phyloP scores from a whole-genome alignment of 2,329 filamentous ascomycete genomes.

The Clarireedia paspali region DNA sequence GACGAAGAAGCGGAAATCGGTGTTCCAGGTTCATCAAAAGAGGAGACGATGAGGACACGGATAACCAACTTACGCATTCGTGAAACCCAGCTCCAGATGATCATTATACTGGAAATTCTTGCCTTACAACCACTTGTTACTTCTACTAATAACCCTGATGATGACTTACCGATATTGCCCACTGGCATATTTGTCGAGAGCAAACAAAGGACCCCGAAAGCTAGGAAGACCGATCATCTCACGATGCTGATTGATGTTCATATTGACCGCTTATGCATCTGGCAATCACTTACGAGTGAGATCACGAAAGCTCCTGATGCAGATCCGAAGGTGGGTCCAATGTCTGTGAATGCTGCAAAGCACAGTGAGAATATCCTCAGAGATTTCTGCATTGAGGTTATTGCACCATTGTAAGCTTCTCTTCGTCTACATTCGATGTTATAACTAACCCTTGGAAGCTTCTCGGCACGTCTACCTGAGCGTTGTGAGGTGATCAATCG shows the following conservation, averaged over 20 bases:
- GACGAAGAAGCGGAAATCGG: slow-evolving; percentile 43
- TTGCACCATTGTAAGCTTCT: slow-evolving; percentile 63
- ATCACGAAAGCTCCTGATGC: slow-evolving; percentile 35
- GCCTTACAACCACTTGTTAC: slow-evolving; percentile 53
- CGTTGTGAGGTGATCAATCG: slow-evolving; percentile 63
- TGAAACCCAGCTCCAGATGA: slow-evolving; percentile 75
- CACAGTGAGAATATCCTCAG: slow-evolving; percentile 51
- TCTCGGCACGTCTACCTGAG: slow-evolving; percentile 66
- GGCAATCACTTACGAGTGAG: slow-evolving; percentile 67
- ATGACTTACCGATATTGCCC: slow-evolving; percentile 24
- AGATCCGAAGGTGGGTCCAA: slow-evolving; percentile 31
- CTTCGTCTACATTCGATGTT: slow-evolving; percentile 7
- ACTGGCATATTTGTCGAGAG: slow-evolving; percentile 9
- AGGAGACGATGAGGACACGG: slow-evolving; percentile 49
- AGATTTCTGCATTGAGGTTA: slow-evolving; percentile 74
- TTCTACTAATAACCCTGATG: slow-evolving; percentile 28
- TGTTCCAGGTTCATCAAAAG: slow-evolving; percentile 35
- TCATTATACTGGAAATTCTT: slow-evolving; percentile 69
- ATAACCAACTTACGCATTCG: slow-evolving; percentile 61
- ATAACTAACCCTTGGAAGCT: slow-evolving; percentile 42
- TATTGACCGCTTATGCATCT: slow-evolving; percentile 73
- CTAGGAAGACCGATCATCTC: slow-evolving; percentile 46
- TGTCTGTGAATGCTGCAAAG: slow-evolving; percentile 14
- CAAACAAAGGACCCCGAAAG: slow-evolving; percentile 22
- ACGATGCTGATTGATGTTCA: slow-evolving; percentile 62